Evolutionary conservation across 2,329 filamentous ascomycete genomes (phyloP), one percentile per base, ranked within the genome.

Genomic region (Aphanocladium album): DNA sequence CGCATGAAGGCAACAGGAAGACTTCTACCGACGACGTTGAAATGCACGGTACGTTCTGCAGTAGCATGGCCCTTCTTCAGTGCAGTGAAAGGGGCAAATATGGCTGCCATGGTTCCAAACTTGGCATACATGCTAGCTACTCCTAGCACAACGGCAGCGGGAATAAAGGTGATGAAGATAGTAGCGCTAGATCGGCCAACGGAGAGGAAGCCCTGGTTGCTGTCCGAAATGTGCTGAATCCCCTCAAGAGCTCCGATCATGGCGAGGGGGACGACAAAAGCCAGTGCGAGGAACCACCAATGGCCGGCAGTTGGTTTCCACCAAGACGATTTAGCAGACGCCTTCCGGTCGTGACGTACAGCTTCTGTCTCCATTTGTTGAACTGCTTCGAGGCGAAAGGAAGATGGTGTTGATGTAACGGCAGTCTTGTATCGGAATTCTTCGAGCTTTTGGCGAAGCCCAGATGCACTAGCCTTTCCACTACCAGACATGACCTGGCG

Each of bases 131-230:
- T 67, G 35, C 66, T 66, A 1, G 64, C 62, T 1, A 69, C 33
- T 63, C 25, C 25, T 2, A 55, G 27, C 17, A 49, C n/a, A 23
- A 39, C 43, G 25, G 43, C 19, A 21, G 52, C 66, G 1, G 67
- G 70, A 11, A 73, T 57, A 25, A 71, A 73, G 14, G 71, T 72
- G 17, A 67, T 69, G 30, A 71, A 66, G 16, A 69, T 64, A 3
- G 68, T 63, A 1, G 65, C 55, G 33, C 63, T 63, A 17, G 52
- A 47, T 25, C 60, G 63, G 11, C 51, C 60, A n/a, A 66, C 45
- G 8, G 55, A 46, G 3, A 67, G 54, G 46, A 73, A 65, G 2
- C 71, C 71, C 37, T 66, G 45, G 43, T 69, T 65, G 11, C 57
- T 39, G 35, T 73, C 66, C 1, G 68, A 69, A 21, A 64, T 50